Evolutionary conservation across 169 alveolate genomes (phyloP), one percentile per base, ranked within the genome.

Genomic region (Plasmodium fragile): DNA sequence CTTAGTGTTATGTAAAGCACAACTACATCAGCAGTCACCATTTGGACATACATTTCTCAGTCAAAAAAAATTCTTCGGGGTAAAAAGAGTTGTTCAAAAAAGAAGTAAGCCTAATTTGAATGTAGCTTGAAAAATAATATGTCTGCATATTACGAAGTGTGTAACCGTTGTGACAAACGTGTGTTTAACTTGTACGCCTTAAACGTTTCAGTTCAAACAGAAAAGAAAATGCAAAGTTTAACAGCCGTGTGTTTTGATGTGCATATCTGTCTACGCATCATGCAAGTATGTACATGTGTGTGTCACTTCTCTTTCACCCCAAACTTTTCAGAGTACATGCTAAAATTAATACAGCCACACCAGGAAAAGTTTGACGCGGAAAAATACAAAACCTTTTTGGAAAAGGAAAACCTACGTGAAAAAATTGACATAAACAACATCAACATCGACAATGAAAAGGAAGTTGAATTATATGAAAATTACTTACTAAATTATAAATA

Each of bases 61-160:
- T 85, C 79, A 85, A 36, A 85, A 85, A 73, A 85, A 55, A 39
- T 73, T 36, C 77, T 85, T 85, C 28, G 93, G 93, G 69, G 93
- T 85, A 85, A 85, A 85, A 85, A 85, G 93, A 85, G 93, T 85
- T 45, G 87, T 85, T 75, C 93, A 85, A 69, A 85, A 85, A 77
- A 85, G 93, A 75, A 85, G 93, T 85, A 75, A 83, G 45, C 34
- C 82, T 36, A 78, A 7, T 78, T 36, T 78, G 34, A 78, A 41
- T 49, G 53, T 13, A 78, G 18, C 30, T 78, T 78, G 49, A 39
- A 78, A 32, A 78, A 41, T 13, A 78, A 41, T 13, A 8, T 78
- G 4, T 75, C 22, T 32, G 25, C 36, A 65, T 8, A 65, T 30
- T 81, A 30, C 16, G 30, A 34, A 81, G 30, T 3, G 30, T 3